Evolutionary conservation across 305 asterid genomes (phyloP).

Genomic region (Ajuga reptans): DNA sequence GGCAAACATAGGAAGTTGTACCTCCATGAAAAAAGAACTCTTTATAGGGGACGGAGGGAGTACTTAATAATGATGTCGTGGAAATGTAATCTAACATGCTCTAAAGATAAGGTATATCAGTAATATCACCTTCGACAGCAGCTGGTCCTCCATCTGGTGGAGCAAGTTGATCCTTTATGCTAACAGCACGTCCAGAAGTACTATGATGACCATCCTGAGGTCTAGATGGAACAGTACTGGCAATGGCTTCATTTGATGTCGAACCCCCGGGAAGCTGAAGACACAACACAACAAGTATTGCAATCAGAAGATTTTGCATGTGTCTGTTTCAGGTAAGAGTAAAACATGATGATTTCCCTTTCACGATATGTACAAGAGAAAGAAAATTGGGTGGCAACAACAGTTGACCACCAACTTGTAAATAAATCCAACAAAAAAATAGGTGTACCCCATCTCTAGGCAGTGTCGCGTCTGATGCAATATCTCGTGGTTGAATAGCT

Average conservation of each 20-base stretch:
- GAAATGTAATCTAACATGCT: conserved; percentile 1
- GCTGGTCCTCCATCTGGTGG: conserved; percentile 29
- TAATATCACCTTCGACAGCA: conserved; percentile 43
- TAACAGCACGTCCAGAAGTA: conserved; percentile 26
- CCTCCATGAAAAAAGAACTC: too few relatives aligned
- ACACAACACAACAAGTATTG: conserved; percentile 2
- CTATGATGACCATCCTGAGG: conserved; percentile 41
- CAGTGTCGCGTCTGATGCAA: conserved; percentile 45
- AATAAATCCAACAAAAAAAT: conserved; percentile 17
- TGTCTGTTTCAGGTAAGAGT: conserved; percentile 5
- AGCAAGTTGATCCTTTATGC: conserved; percentile 26
- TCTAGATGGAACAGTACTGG: conserved; percentile 74
- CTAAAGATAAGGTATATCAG: not conserved
- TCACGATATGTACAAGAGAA: conserved; percentile 4
- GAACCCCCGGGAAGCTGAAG: conserved; percentile 38
- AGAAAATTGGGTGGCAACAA: not conserved
- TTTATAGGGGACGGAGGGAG: too few relatives aligned
- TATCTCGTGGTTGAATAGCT: conserved; percentile 51
- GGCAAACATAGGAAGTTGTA: too few relatives aligned
- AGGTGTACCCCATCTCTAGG: conserved; percentile 53
- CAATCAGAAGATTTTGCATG: conserved; percentile 3
- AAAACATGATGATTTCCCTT: conserved; percentile 13
- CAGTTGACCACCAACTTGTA: conserved; percentile 6
- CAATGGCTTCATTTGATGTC: conserved; percentile 46
- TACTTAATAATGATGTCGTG: not conserved